A percentile compares a stretch with the other conserved stretches of the same genome.
phyloP scores from a whole-genome alignment of 371 early-diverging fungal genomes.

The Mortierella sp. region DNA sequence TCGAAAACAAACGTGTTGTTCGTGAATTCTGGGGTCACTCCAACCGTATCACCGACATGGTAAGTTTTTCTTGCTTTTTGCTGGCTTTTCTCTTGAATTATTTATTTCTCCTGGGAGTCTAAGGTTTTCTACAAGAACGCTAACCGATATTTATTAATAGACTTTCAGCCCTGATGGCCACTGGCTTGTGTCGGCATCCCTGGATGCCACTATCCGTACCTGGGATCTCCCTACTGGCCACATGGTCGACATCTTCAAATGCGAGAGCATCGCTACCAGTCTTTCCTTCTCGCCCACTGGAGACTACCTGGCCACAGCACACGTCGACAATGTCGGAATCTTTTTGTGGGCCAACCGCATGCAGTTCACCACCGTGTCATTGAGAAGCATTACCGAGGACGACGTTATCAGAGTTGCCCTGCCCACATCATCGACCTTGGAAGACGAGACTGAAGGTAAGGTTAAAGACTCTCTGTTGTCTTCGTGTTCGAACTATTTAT shows the following conservation, averaged over 20 bases:
- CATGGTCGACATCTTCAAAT: slow-evolving; percentile 87
- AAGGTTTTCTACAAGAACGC: not conserved
- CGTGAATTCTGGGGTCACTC: slow-evolving; percentile 92
- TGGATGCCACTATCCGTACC: slow-evolving; percentile 91
- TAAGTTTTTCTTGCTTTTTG: slow-evolving; percentile 37
- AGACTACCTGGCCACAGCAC: slow-evolving; percentile 93
- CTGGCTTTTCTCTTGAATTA: not conserved
- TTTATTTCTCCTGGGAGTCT: not conserved
- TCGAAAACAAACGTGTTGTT: slow-evolving; percentile 83
- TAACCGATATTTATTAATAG: slow-evolving; percentile 45
- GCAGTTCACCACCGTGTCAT: slow-evolving; percentile 76
- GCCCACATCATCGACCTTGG: slow-evolving; percentile 66
- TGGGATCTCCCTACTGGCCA: slow-evolving; percentile 96
- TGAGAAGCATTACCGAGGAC: slow-evolving; percentile 75
- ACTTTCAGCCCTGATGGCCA: slow-evolving; percentile 93
- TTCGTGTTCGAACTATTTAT: not conserved
- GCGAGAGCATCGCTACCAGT: slow-evolving; percentile 84
- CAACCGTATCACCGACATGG: slow-evolving; percentile 86
- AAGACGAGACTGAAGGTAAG: slow-evolving; percentile 59
- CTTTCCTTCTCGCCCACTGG: slow-evolving; percentile 91
- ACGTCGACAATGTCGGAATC: slow-evolving; percentile 92
- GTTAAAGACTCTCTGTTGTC: not conserved
- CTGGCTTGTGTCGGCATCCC: slow-evolving; percentile 88
- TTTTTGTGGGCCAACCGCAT: slow-evolving; percentile 92
- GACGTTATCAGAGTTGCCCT: slow-evolving; percentile 64